A percentile compares a stretch with the other conserved stretches of the same genome.
Conservation (phyloP, 2,329 filamentous ascomycete species). For the Stagonosporopsis rhizophila region DNA sequence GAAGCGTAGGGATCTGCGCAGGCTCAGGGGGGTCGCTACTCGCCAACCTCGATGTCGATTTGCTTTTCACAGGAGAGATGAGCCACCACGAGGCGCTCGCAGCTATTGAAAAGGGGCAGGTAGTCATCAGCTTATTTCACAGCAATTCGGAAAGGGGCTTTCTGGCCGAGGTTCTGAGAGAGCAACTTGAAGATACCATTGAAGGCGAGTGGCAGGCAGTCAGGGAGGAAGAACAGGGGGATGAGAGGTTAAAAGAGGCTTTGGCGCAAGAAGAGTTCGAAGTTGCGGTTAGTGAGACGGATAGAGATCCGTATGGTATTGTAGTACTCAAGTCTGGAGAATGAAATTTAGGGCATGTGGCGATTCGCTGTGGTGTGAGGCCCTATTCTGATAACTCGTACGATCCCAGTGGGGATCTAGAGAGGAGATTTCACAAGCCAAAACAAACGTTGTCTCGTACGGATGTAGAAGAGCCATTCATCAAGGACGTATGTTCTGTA, state of each 20-base stretch:
- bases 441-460: background rate
- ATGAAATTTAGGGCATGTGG: constrained; percentile 14
- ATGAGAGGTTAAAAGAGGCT: constrained; percentile 55
- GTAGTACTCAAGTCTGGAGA: constrained; percentile 41
- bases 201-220: constrained; percentile 61
- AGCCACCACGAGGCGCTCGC: constrained; percentile 90
- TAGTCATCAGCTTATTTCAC: constrained; percentile 86
- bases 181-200: constrained; percentile 68
- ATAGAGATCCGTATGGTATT: constrained; percentile 89
- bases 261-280: constrained; percentile 62
- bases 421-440: background rate
- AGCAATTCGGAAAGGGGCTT: constrained; percentile 92
- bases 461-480: too few species aligned
- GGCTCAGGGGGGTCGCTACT: constrained; percentile 85
- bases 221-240: constrained; percentile 53
- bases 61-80: constrained; percentile 91
- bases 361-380: background rate
- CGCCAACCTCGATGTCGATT: constrained; percentile 71
- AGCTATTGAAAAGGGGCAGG: constrained; percentile 82
- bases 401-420: too few species aligned
- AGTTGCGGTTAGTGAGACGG: constrained; percentile 77
- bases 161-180: constrained; percentile 72
- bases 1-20: constrained; percentile 83
- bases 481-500: background rate
- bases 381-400: too few species aligned